These are phyloP conservation scores for Encephalitozoon intestinalis DNA, from an alignment of 371 early-diverging fungal species.

Conservation along the genomic window DNA sequence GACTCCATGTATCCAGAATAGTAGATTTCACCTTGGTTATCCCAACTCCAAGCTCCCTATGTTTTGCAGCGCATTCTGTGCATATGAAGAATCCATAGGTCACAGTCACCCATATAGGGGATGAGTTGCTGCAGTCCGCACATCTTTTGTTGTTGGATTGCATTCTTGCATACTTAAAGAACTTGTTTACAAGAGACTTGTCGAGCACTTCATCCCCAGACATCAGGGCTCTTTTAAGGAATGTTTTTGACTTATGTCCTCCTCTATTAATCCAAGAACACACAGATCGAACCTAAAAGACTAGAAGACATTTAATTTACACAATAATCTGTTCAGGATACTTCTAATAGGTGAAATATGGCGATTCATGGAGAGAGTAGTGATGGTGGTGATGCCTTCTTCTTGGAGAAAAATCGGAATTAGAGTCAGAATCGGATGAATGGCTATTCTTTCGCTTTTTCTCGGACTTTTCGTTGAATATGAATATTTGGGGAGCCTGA, in stretches of 20 bases:
- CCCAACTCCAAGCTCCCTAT: conserved; percentile 35
- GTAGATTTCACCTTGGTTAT: conserved; percentile 38
- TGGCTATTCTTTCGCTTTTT: neutral
- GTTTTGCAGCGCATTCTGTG: conserved; percentile 48
- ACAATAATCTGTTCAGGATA: neutral
- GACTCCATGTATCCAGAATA: conserved; percentile 40
- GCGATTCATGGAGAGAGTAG: neutral
- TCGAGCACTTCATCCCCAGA: neutral
- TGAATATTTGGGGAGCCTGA: neutral
- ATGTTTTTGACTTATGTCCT: neutral
- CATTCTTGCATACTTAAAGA: conserved; percentile 10
- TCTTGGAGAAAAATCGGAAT: too few species aligned
- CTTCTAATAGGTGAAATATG: neutral
- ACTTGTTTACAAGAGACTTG: conserved; percentile 12
- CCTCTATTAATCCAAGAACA: neutral
- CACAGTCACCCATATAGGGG: conserved; percentile 44
- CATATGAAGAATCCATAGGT: conserved; percentile 49
- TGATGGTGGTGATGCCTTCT: neutral
- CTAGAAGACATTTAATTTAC: neutral
- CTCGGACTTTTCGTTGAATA: neutral
- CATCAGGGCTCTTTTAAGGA: neutral
- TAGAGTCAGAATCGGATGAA: too few species aligned
- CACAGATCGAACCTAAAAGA: neutral
- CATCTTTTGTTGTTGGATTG: conserved; percentile 42
- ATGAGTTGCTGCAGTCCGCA: conserved; percentile 38